Conservation (phyloP, 2,329 filamentous ascomycete genomes). For the Endothia cerciana region DNA sequence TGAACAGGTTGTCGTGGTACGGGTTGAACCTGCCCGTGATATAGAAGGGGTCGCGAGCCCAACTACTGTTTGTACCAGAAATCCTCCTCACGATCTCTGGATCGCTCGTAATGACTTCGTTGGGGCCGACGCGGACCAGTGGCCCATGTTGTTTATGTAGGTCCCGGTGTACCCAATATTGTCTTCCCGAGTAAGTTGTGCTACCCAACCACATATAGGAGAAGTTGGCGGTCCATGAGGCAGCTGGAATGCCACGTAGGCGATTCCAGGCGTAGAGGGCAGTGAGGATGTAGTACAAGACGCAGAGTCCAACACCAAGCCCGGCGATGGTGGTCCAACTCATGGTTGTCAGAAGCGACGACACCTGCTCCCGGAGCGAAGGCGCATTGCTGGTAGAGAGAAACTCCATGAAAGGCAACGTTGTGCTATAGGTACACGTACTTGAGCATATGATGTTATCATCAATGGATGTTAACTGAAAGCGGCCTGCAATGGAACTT, state of each 20-base stretch:
- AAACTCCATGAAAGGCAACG: not conserved
- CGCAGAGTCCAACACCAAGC: not conserved
- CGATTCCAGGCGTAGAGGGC: slow-evolving; percentile 19
- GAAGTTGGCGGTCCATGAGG: slow-evolving; percentile 35
- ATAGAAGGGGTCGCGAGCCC: slow-evolving; percentile 12
- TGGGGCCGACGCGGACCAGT: slow-evolving; percentile 36
- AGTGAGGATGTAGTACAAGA: not conserved
- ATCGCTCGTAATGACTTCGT: slow-evolving; percentile 33
- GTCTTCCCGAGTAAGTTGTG: slow-evolving; percentile 32
- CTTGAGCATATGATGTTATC: not conserved
- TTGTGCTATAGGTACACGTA: not conserved
- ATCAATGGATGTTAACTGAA: not conserved
- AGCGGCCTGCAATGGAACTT: not conserved
- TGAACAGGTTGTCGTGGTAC: slow-evolving; percentile 19
- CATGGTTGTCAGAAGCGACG: not conserved
- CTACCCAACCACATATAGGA: slow-evolving; percentile 40
- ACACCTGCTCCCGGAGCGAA: not conserved
- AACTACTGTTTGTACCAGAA: slow-evolving; percentile 5
- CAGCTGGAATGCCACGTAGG: slow-evolving; percentile 34
- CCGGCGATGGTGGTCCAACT: not conserved
- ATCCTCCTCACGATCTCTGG: slow-evolving; percentile 31
- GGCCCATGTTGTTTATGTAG: slow-evolving; percentile 34
- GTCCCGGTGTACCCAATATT: slow-evolving; percentile 33
- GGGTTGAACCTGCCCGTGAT: slow-evolving; percentile 18
- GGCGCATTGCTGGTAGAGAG: not conserved